A percentile compares a stretch with the other conserved stretches of the same genome.
Evolutionary conservation across 352 stramenopile species (phyloP).

Genomic region (Elongisporangium undulatum): DNA sequence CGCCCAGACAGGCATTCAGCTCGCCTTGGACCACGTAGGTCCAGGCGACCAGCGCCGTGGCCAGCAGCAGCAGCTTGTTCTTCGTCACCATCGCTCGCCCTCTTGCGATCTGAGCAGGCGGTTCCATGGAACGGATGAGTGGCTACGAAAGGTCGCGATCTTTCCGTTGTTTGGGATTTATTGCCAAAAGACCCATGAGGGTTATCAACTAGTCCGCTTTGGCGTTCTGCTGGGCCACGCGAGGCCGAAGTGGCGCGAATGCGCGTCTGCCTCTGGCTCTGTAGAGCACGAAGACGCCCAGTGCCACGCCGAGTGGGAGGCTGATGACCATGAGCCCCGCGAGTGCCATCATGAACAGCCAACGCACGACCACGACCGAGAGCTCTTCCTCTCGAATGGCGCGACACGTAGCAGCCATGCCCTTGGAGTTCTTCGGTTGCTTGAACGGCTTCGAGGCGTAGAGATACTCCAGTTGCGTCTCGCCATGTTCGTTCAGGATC

Average conservation of each 20-base stretch:
- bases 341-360: constrained; percentile 6
- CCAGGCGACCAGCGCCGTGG: constrained; percentile 5
- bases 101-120: neutral
- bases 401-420: constrained; percentile 11
- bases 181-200: neutral
- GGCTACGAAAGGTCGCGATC: constrained; percentile 21
- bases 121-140: neutral
- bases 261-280: neutral
- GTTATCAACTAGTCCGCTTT: constrained; percentile 6
- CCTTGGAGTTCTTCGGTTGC: neutral
- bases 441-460: constrained; percentile 23
- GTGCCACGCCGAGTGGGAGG: constrained; percentile 7
- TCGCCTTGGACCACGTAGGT: constrained; percentile 9
- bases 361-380: constrained; percentile 10
- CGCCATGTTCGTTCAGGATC: constrained; percentile 15
- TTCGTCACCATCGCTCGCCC: neutral
- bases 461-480: constrained; percentile 15
- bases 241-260: neutral
- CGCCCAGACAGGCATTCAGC: constrained; percentile 53
- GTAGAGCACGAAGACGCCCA: constrained; percentile 17
- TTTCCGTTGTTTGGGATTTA: neutral
- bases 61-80: constrained; percentile 1
- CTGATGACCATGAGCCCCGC: constrained; percentile 8
- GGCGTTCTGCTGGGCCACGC: neutral
- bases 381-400: constrained; percentile 17